phyloP scores from a whole-genome alignment of 441 rosid genomes.

The Populus hybrid region DNA sequence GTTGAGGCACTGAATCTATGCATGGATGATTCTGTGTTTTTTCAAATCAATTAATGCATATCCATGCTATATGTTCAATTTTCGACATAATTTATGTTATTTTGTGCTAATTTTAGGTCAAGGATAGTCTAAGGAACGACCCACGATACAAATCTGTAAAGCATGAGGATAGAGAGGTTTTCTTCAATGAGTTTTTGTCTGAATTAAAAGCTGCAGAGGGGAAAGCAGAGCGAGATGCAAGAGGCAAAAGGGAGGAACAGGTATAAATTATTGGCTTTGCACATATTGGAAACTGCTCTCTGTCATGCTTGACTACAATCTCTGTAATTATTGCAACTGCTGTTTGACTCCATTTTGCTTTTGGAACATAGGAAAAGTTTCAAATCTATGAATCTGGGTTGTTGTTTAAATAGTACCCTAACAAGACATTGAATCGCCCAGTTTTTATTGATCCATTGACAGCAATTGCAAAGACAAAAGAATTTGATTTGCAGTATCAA shows the following conservation, averaged over 20 bases:
- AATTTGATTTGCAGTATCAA: no score
- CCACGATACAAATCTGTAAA: slow-evolving; percentile 76
- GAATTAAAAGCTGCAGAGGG: slow-evolving; percentile 63
- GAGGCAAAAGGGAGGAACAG: slow-evolving; percentile 80
- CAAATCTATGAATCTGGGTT: background rate
- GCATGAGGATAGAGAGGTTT: slow-evolving; percentile 80
- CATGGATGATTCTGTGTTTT: no score
- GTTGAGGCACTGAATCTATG: no score
- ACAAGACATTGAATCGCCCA: no score
- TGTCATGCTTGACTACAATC: background rate
- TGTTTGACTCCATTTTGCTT: background rate
- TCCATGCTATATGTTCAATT: no score
- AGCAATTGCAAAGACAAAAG: no score
- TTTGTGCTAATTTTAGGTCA: slow-evolving; percentile 51
- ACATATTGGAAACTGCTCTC: background rate
- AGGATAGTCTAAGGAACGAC: slow-evolving; percentile 80
- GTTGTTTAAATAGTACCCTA: no score
- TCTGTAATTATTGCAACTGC: no score
- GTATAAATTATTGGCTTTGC: slow-evolving; percentile 28
- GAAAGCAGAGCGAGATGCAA: slow-evolving; percentile 62
- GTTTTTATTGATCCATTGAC: no score
- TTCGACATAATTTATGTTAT: background rate
- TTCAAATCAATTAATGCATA: no score
- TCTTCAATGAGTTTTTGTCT: slow-evolving; percentile 68
- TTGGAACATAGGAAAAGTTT: background rate